These are phyloP conservation scores for Fusarium robinianum DNA, from an alignment of 2,329 filamentous ascomycete genomes.

Conservation along the genomic window DNA sequence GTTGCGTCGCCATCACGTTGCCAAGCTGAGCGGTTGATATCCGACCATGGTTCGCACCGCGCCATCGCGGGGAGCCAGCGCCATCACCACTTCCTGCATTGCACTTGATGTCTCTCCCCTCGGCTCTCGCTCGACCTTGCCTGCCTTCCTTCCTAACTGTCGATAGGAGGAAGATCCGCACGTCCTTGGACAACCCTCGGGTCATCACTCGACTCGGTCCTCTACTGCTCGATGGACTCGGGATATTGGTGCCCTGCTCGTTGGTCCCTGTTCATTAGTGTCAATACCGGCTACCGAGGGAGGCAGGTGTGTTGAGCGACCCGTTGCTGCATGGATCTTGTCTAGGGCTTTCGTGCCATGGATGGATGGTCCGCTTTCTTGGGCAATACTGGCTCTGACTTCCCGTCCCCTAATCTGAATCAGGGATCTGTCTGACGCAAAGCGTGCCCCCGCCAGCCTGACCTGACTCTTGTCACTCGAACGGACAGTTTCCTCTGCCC, in stretches of 20 bases:
- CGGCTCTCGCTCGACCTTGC: slow-evolving; percentile 2
- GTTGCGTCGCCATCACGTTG: slow-evolving; percentile 9
- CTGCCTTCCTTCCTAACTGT: too few species aligned
- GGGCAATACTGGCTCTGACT: slow-evolving; percentile 19
- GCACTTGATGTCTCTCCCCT: too few species aligned
- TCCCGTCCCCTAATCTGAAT: slow-evolving; percentile 32
- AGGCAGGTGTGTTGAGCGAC: slow-evolving; percentile 22
- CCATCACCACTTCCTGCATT: slow-evolving; percentile 5
- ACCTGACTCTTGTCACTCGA: slow-evolving; percentile 29
- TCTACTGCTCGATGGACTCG: slow-evolving; percentile 6
- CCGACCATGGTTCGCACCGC: slow-evolving; percentile 12
- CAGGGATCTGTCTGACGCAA: slow-evolving; percentile 37
- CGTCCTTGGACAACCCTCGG: background rate
- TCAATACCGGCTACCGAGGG: slow-evolving; percentile 14
- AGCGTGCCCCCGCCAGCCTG: slow-evolving; percentile 22
- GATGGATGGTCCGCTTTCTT: slow-evolving; percentile 8
- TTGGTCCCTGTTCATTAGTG: slow-evolving; percentile 17
- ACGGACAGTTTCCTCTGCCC: slow-evolving; percentile 27
- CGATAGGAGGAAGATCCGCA: too few species aligned
- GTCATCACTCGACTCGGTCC: slow-evolving; percentile 1
- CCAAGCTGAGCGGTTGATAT: slow-evolving; percentile 14
- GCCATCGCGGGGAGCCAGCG: slow-evolving; percentile 3
- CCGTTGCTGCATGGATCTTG: slow-evolving; percentile 16
- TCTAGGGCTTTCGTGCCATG: slow-evolving; percentile 12
- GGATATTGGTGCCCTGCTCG: slow-evolving; percentile 13